These are phyloP conservation scores for Notholithocarpus densiflorus DNA, from an alignment of 306 rosid species.

Conservation along the genomic window DNA sequence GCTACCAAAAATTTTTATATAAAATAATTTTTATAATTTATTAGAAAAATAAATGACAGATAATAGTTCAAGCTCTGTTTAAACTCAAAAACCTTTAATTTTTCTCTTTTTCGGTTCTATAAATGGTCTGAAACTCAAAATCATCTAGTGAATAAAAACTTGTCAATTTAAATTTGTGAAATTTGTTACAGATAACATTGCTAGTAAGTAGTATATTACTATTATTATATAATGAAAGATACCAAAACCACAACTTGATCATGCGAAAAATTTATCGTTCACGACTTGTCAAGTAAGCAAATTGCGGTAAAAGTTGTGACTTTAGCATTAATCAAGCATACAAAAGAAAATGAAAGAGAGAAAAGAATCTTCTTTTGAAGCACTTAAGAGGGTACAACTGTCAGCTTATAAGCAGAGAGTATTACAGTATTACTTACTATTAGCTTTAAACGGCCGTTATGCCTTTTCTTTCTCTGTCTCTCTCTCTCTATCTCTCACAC, in stretches of 20 bases:
- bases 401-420: conserved; percentile 17
- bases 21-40: too few species aligned
- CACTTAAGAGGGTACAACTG: conserved; percentile 30
- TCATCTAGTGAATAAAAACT: too few species aligned
- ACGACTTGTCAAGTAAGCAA: rapidly evolving
- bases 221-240: too few species aligned
- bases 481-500: background rate
- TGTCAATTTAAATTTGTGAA: too few species aligned
- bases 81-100: too few species aligned
- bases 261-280: rapidly evolving
- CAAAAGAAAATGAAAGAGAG: background rate
- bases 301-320: rapidly evolving
- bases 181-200: too few species aligned
- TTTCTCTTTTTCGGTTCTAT: too few species aligned
- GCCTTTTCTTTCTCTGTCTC: background rate
- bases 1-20: too few species aligned
- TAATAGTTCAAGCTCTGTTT: too few species aligned
- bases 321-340: rapidly evolving
- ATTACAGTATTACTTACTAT: conserved; percentile 12
- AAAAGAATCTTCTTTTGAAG: conserved; percentile 37
- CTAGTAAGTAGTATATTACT: too few species aligned
- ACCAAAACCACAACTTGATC: rapidly evolving
- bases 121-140: too few species aligned
- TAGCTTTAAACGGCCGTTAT: conserved; percentile 36
- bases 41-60: too few species aligned